A percentile compares a stretch with the other conserved stretches of the same genome.
phyloP scores from a whole-genome alignment of 768 basidiomycete species.

The Crucibulum laeve region DNA sequence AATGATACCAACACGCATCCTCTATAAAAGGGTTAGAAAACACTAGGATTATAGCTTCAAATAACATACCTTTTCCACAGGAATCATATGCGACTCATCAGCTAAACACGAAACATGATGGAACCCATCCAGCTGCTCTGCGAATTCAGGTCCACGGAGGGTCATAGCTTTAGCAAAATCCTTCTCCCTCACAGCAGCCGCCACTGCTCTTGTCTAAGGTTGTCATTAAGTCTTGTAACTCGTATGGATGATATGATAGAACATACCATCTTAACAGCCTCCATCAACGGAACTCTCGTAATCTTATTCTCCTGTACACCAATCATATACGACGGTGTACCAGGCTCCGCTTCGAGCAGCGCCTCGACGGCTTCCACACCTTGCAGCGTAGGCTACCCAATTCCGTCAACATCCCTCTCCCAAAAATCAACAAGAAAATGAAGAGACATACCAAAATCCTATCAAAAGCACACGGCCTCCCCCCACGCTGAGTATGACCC shows the following conservation, averaged over 20 bases:
- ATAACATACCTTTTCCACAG: constrained; percentile 38
- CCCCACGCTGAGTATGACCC: constrained; percentile 96
- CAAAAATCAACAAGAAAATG: background rate
- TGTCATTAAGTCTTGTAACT: too few species aligned
- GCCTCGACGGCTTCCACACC: constrained; percentile 91
- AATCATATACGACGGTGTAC: constrained; percentile 96
- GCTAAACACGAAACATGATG: constrained; percentile 62
- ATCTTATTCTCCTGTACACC: constrained; percentile 96
- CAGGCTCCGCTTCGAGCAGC: constrained; percentile 78
- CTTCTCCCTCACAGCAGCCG: constrained; percentile 73
- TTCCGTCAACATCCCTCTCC: constrained; percentile 1
- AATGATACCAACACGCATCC: constrained; percentile 78
- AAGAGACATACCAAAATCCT: constrained; percentile 72
- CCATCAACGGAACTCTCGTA: constrained; percentile 83
- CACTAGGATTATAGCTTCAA: background rate
- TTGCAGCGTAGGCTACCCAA: constrained; percentile 84
- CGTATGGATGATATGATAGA: background rate
- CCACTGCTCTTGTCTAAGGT: constrained; percentile 78
- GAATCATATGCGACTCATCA: constrained; percentile 43
- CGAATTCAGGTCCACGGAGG: constrained; percentile 88
- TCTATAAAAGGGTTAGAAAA: constrained; percentile 31
- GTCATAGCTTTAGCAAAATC: constrained; percentile 87
- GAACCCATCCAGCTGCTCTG: constrained; percentile 86
- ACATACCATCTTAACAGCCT: constrained; percentile 83
- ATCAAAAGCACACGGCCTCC: constrained; percentile 89